Base-by-base conservation (phyloP, 345 rosid species). In the Eucalyptus tenuipes region DNA sequence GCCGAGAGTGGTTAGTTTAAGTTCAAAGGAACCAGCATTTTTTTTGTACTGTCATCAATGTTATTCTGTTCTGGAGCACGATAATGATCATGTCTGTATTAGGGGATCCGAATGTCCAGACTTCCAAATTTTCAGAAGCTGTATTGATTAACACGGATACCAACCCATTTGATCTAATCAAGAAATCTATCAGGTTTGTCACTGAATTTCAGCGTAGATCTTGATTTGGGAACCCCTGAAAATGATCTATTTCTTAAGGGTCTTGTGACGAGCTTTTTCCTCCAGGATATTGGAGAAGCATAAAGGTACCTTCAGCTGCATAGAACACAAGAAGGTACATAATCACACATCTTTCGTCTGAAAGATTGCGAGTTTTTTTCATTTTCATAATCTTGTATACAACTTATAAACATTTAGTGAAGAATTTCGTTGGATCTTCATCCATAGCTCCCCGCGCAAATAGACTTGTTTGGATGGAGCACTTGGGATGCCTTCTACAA, bases 381-480 rank as follows among this genome's bases (percentile, higher is more conserved):
- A 37, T 37, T 37, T 75, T 37, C 82, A 20, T 40, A 40, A 40
- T 71, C 42, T 37, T 37, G 82, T 20, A 12, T 37, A 37, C 47
- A 20, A 40, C 47, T 40, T 22, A 75, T 75, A 40, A 75, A 75
- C 84, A 20, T 37, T 22, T 40, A 40, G 81, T 71, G 81, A 33
- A 71, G 81, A 71, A 71, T 71, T 33, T 71, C 17, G 45, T 33
- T 20, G 47, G 47, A 75, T 40, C 29, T 4, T 40, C 47, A 75
- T 50, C 45, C 13, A 33, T 31, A 95, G 98, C 89, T 93, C 88
- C 96, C 97, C 17, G 87, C 86, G 40, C 94, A 94, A 91, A 85
- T 96, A 88, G 95, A 96, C 90, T 92, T 93, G 95, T 93, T 96
- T 68, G 94, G 96, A 68, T 95, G 95, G 98, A 94, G 96, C 92